Conservation (phyloP, 2,329 filamentous ascomycete species). For the Drechslerella stenobrocha region DNA sequence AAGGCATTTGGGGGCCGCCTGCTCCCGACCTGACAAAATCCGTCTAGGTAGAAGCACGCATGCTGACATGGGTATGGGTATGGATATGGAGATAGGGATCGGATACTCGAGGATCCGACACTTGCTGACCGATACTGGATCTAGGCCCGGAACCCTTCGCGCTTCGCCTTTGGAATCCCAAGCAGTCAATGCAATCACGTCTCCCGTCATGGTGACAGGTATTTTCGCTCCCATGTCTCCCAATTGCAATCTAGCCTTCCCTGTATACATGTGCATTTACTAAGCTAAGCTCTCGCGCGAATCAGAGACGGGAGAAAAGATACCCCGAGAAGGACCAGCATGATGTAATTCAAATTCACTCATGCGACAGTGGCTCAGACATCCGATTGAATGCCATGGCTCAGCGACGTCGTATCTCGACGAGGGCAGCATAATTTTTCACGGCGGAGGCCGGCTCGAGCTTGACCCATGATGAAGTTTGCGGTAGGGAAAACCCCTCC, state of each 20-base stretch:
- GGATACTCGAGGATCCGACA: slow-evolving; percentile 41
- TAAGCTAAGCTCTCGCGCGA: too few relatives aligned
- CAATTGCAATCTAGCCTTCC: neutral
- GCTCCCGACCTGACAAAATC: slow-evolving; percentile 39
- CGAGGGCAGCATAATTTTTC: neutral
- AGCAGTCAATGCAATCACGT: too few relatives aligned
- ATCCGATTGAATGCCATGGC: neutral
- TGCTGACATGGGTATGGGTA: slow-evolving; percentile 31
- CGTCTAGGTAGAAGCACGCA: slow-evolving; percentile 41
- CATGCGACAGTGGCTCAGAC: slow-evolving; percentile 31
- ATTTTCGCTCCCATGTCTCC: too few relatives aligned
- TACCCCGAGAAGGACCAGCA: too few relatives aligned
- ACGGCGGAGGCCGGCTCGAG: neutral
- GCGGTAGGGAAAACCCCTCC: too few relatives aligned
- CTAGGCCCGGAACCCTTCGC: slow-evolving; percentile 34
- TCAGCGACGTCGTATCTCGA: neutral
- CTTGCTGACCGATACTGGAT: slow-evolving; percentile 21
- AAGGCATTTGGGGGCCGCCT: slow-evolving; percentile 22
- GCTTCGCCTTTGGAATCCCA: too few relatives aligned
- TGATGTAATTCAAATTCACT: slow-evolving; percentile 21
- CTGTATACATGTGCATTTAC: neutral
- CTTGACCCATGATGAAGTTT: too few relatives aligned
- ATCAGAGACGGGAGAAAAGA: neutral
- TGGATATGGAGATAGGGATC: slow-evolving; percentile 16
- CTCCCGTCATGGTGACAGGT: too few relatives aligned